Evolutionary conservation across 2,329 filamentous ascomycete genomes (phyloP).

Genomic region (Alternaria sp.): DNA sequence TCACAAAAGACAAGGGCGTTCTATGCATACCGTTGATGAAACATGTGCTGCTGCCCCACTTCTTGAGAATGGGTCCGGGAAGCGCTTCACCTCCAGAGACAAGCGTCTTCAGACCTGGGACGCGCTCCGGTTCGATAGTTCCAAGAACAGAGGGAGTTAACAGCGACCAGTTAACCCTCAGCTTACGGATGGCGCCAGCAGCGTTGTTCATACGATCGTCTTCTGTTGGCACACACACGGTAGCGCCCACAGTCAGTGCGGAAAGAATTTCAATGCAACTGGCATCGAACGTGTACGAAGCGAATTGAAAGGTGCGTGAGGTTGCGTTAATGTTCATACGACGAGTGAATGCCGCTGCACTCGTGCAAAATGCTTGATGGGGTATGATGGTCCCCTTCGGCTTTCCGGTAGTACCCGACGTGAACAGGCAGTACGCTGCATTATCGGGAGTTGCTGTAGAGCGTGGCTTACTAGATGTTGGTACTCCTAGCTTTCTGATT

Average conservation of each 20-base stretch:
- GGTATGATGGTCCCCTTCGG: slow-evolving; percentile 71
- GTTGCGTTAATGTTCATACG: slow-evolving; percentile 56
- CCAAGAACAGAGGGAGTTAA: slow-evolving; percentile 47
- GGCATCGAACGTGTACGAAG: slow-evolving; percentile 65
- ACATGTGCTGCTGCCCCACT: slow-evolving; percentile 55
- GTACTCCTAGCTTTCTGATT: slow-evolving; percentile 47
- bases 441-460: slow-evolving; percentile 52
- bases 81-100: slow-evolving; percentile 56
- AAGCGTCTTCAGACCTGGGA: slow-evolving; percentile 55
- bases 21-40: slow-evolving; percentile 57
- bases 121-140: slow-evolving; percentile 52
- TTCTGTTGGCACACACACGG: slow-evolving; percentile 64
- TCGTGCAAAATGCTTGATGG: slow-evolving; percentile 67
- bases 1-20: not conserved
- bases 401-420: slow-evolving; percentile 52
- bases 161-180: slow-evolving; percentile 41
- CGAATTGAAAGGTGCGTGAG: slow-evolving; percentile 65
- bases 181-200: slow-evolving; percentile 52
- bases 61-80: slow-evolving; percentile 53
- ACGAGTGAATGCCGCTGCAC: slow-evolving; percentile 39
- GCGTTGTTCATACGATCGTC: slow-evolving; percentile 63
- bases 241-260: slow-evolving; percentile 60
- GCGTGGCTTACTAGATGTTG: slow-evolving; percentile 51
- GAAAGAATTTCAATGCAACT: slow-evolving; percentile 64
- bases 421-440: slow-evolving; percentile 70